A percentile compares a stretch with the other conserved stretches of the same genome.
Conservation (phyloP, 345 rosid genomes). For the Heritiera littoralis region DNA sequence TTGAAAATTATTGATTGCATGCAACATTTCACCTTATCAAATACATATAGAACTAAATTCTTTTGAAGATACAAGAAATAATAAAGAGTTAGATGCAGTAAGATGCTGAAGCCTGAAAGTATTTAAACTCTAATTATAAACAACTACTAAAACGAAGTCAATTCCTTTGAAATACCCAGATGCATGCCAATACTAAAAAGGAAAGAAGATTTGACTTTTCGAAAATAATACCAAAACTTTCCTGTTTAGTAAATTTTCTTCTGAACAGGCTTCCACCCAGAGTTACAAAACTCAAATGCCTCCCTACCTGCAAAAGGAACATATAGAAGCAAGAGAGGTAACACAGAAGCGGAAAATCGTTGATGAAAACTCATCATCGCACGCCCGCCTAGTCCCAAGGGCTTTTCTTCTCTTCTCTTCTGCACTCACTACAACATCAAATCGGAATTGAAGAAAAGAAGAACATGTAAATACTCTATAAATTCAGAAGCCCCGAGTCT, state of each 20-base stretch:
- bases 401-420: not conserved
- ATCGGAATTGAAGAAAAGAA: not conserved
- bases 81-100: not conserved
- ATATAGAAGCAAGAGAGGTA: not conserved
- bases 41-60: not conserved
- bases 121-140: no score
- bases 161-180: not conserved
- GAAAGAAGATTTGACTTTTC: not conserved
- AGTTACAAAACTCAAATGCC: not conserved
- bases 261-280: not conserved
- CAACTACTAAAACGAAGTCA: not conserved
- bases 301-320: constrained; percentile 14
- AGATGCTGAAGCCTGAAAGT: no score
- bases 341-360: not conserved
- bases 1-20: not conserved
- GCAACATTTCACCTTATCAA: not conserved
- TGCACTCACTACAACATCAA: not conserved
- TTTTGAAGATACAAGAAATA: constrained; percentile 1
- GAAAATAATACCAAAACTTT: not conserved
- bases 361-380: not conserved
- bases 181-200: not conserved
- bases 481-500: not conserved
- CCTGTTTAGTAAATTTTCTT: not conserved
- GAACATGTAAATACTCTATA: not conserved
- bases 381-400: not conserved